Conservation (phyloP, 2,329 filamentous ascomycete species). For the Fusarium floridanum region DNA sequence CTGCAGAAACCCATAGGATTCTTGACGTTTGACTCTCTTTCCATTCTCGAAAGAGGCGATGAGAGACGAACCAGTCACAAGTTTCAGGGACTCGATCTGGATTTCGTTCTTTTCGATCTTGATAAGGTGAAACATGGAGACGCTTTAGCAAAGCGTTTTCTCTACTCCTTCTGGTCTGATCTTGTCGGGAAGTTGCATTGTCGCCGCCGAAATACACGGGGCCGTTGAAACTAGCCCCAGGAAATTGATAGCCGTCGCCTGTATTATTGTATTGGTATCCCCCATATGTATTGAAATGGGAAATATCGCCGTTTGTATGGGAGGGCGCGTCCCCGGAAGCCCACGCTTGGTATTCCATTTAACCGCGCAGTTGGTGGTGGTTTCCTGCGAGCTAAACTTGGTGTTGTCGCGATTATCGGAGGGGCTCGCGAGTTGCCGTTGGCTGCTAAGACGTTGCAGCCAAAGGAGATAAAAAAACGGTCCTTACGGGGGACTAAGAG, state of each 20-base stretch:
- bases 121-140: conserved; percentile 21
- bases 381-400: not conserved
- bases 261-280: not conserved
- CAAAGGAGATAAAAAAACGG: not conserved
- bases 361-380: not conserved
- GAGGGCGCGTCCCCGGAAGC: not conserved
- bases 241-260: not conserved
- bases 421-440: not conserved
- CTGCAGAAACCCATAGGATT: conserved; percentile 52
- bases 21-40: not conserved
- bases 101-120: conserved; percentile 35
- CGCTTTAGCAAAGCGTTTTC: not conserved
- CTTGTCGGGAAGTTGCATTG: not conserved
- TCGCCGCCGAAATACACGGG: conserved; percentile 34
- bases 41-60: conserved; percentile 23
- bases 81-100: conserved; percentile 16
- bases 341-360: not conserved
- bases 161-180: not conserved
- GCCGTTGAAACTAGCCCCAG: conserved; percentile 44
- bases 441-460: not conserved
- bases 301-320: not conserved
- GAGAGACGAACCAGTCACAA: conserved; percentile 34
- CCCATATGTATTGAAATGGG: not conserved
- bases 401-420: not conserved
- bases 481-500: not conserved